A percentile compares a stretch with the other conserved stretches of the same genome.
phyloP scores from a whole-genome alignment of 2,329 filamentous ascomycete species.

The Periconia sp. region DNA sequence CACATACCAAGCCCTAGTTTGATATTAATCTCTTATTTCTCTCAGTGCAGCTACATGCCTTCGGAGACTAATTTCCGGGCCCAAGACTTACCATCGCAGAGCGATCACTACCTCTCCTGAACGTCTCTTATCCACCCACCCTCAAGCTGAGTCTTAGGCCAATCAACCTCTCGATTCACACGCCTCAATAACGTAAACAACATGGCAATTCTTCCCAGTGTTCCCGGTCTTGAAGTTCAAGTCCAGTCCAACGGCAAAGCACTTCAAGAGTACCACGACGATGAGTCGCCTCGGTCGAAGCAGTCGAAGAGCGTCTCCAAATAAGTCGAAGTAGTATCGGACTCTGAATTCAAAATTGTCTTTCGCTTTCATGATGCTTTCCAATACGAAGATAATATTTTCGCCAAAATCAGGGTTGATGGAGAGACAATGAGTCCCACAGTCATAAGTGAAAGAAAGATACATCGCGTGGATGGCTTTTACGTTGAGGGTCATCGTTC shows the following conservation, averaged over 20 bases:
- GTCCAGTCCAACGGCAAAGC: conserved; percentile 9
- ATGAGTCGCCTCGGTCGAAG: conserved; percentile 3
- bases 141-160: no score
- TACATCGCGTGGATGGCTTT: not conserved
- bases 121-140: no score
- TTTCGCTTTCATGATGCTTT: conserved; percentile 11
- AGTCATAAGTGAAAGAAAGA: conserved; percentile 1
- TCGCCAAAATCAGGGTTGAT: conserved; percentile 11
- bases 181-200: no score
- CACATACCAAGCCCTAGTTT: no score
- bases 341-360: conserved; percentile 9
- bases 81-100: no score
- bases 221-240: conserved; percentile 13
- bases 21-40: no score
- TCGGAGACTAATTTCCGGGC: no score
- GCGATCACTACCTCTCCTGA: no score
- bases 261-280: conserved; percentile 18
- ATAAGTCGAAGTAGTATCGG: conserved; percentile 11
- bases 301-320: conserved; percentile 2
- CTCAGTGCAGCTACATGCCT: no score
- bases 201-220: conserved; percentile 16
- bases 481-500: no score
- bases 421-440: no score
- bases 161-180: no score
- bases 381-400: conserved; percentile 4